Evolutionary conservation across 2,329 filamentous ascomycete species (phyloP).

Genomic region (Penicillium polonicum): DNA sequence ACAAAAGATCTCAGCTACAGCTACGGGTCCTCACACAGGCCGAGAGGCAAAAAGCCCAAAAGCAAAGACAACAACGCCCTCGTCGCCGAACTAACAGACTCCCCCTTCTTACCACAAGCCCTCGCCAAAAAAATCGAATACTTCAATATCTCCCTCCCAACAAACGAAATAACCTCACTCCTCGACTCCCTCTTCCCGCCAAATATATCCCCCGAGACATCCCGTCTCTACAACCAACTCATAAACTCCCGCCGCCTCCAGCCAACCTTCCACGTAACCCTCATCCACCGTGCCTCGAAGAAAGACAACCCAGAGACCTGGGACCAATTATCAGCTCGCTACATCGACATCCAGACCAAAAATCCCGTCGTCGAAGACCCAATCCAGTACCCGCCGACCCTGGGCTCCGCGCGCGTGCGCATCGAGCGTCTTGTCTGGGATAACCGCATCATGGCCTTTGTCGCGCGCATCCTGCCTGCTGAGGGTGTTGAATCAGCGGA

Average conservation of each 20-base stretch:
- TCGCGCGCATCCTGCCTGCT: constrained; percentile 63
- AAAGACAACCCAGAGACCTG: constrained; percentile 68
- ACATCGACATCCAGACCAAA: constrained; percentile 42
- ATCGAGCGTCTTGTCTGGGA: constrained; percentile 76
- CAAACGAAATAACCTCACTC: constrained; percentile 52
- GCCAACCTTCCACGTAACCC: constrained; percentile 84
- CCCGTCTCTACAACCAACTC: constrained; percentile 73
- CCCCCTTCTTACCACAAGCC: constrained; percentile 32
- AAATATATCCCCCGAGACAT: constrained; percentile 51
- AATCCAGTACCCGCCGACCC: constrained; percentile 29
- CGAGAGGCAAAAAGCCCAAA: constrained; percentile 40
- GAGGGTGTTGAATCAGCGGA: constrained; percentile 25
- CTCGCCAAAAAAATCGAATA: constrained; percentile 62
- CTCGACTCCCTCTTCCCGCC: constrained; percentile 69
- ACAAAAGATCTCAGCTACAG: constrained; percentile 67
- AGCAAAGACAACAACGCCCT: constrained; percentile 18
- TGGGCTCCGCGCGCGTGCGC: constrained; percentile 47
- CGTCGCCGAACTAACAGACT: background rate
- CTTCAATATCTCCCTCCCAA: constrained; percentile 59
- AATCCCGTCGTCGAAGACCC: constrained; percentile 27
- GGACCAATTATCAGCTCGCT: constrained; percentile 67
- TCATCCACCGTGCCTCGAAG: constrained; percentile 74
- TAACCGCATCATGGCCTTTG: constrained; percentile 83
- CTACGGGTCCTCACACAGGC: constrained; percentile 32
- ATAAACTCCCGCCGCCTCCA: constrained; percentile 74